Conservation (phyloP, 495 filamentous ascomycete genomes). For the Neurospora sp. region DNA sequence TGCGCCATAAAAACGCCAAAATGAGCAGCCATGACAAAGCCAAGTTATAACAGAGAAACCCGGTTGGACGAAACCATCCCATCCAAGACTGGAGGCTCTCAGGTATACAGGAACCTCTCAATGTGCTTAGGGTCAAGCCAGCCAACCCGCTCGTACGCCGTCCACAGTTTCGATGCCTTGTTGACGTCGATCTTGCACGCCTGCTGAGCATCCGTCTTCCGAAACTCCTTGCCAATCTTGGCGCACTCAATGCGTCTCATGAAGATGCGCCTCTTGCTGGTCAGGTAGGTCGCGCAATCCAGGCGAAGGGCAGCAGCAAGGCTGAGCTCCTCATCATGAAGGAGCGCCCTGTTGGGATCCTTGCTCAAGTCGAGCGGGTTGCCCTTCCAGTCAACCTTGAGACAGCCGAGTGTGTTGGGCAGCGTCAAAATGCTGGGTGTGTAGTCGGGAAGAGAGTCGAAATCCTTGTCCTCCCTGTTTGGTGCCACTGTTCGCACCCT, state of each 20-base stretch:
- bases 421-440: constrained; percentile 64
- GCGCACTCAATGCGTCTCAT: constrained; percentile 60
- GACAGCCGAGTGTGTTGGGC: constrained; percentile 45
- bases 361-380: constrained; percentile 66
- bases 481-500: constrained; percentile 30
- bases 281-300: constrained; percentile 83
- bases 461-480: constrained; percentile 81
- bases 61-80: constrained; percentile 5
- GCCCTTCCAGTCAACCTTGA: constrained; percentile 86
- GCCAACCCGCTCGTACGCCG: constrained; percentile 79
- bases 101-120: constrained; percentile 33
- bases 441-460: constrained; percentile 63
- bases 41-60: constrained; percentile 1
- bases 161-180: constrained; percentile 94
- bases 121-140: constrained; percentile 69
- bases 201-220: constrained; percentile 96
- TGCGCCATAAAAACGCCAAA: constrained; percentile 1
- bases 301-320: constrained; percentile 76
- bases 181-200: constrained; percentile 98
- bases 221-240: constrained; percentile 70
- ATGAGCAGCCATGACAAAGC: not conserved
- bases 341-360: constrained; percentile 66
- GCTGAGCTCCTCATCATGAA: constrained; percentile 69
- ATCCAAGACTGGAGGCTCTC: not conserved
- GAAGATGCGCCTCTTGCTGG: constrained; percentile 92